Conservation (phyloP, 2,329 filamentous ascomycete species). For the Aspergillus novoparasiticus region DNA sequence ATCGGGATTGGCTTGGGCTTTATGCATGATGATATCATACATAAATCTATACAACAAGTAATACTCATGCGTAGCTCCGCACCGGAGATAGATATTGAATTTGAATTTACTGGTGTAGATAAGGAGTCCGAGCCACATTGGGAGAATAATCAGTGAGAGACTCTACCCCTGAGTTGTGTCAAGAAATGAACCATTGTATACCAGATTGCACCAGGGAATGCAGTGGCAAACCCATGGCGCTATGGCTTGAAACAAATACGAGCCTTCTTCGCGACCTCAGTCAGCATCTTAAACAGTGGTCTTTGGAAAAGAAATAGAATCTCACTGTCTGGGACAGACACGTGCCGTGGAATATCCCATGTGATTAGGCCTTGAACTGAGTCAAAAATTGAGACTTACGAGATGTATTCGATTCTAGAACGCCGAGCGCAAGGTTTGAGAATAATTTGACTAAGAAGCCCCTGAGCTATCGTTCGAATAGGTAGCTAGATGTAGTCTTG, state of each 20-base stretch:
- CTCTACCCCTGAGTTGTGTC: not conserved
- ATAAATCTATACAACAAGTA: not conserved
- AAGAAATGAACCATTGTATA: not conserved
- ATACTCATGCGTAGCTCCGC: not conserved
- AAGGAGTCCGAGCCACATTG: not conserved
- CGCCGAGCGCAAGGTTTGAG: not conserved
- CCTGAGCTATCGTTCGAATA: not conserved
- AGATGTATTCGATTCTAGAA: not conserved
- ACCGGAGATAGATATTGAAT: rapidly evolving
- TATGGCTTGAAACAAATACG: not conserved
- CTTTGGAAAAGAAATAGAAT: not conserved
- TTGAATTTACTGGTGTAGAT: not conserved
- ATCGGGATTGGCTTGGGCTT: too few species aligned
- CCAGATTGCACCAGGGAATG: not conserved
- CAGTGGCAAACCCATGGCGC: not conserved
- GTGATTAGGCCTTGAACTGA: not conserved
- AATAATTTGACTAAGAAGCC: not conserved
- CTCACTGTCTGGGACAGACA: not conserved
- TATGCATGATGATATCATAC: not conserved
- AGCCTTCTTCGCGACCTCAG: not conserved
- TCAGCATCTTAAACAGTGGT: not conserved
- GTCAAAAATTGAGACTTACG: not conserved
- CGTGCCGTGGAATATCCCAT: not conserved
- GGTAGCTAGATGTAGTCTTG: not conserved
- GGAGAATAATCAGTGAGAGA: too few species aligned